Evolutionary conservation across 2,329 filamentous ascomycete species (phyloP).

Genomic region (Cadophora malorum): DNA sequence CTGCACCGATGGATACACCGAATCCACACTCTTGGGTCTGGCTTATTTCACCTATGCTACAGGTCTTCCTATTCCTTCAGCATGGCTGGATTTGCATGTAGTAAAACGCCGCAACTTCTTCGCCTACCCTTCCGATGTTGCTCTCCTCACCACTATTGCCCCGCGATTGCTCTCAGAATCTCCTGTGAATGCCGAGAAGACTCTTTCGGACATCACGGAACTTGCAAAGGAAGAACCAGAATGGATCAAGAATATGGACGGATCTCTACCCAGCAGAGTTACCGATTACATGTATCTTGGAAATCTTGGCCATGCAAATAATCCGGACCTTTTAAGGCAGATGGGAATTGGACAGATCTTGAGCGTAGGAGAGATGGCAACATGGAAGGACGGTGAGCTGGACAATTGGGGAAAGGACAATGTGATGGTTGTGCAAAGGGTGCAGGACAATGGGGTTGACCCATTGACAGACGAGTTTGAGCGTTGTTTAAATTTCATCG

Average conservation of each 20-base stretch:
- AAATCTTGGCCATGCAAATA: conserved; percentile 92
- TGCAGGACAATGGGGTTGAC: conserved; percentile 98
- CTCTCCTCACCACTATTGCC: conserved; percentile 78
- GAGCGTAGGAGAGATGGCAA: conserved; percentile 88
- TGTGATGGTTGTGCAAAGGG: conserved; percentile 78
- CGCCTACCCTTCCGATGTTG: conserved; percentile 89
- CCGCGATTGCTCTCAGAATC: conserved; percentile 76
- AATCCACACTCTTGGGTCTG: conserved; percentile 86
- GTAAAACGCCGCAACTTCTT: conserved; percentile 91
- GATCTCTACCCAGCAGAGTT: conserved; percentile 87
- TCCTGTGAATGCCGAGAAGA: conserved; percentile 58
- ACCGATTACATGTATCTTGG: conserved; percentile 96
- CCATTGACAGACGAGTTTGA: conserved; percentile 85
- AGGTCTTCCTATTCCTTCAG: conserved; percentile 78
- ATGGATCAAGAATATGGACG: conserved; percentile 86
- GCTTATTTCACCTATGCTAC: conserved; percentile 95
- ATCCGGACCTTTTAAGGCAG: conserved; percentile 78
- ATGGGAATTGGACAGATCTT: conserved; percentile 88
- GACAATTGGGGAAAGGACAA: conserved; percentile 80
- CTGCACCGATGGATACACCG: conserved; percentile 95
- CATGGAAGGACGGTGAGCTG: conserved; percentile 76
- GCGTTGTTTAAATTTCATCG: conserved; percentile 88
- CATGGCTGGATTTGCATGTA: conserved; percentile 86
- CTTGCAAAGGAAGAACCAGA: conserved; percentile 67
- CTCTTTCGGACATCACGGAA: conserved; percentile 58